Evolutionary conservation across 1,284 basidiomycete genomes (phyloP), one percentile per base, ranked within the genome.

Genomic region (Malassezia nana): DNA sequence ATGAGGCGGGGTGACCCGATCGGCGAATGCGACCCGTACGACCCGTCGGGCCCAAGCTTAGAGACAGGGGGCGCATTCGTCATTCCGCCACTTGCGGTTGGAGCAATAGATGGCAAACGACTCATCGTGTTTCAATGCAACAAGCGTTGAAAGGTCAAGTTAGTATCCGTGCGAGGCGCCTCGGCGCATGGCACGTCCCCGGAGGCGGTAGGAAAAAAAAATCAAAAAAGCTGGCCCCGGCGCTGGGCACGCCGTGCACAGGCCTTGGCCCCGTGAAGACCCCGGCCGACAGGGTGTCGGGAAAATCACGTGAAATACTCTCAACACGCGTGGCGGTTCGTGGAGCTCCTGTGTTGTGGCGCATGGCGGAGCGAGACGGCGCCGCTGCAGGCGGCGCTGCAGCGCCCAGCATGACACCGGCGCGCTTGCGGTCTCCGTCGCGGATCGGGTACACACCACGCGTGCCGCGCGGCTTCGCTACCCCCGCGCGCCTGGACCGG

Each of bases 1-100:
- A 56, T 51, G 4, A 62, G 62, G 20, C 66, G 61, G 3, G 66
- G 66, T n/a, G 66, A 69, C 3, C 61, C 63, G n/a, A 46, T 44
- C 2, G 66, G 66, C 15, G 66, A 69, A 40, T 43, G 52, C 28
- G 58, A 59, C 28, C 55, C 58, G 40, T 62, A 59, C 25, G 57
- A 53, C 15, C 57, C 59, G 7, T 57, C 55, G 22, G 61, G 16
- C 13, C 41, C 40, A 1, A 55, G 25, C 29, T 46, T 49, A 5
- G 52, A 39, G 10, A 53, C 39, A 18, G 39, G 30, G 22, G 43
- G 60, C 53, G 41, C 58, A 58, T n/a, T 55, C 43, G 39, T 29
- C n/a, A 33, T 55, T 13, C 55, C 44, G 29, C 52, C 52, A 9
- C 52, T 28, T 7, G 64, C 40, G 28, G 55, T 44, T 9, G 64